Percentiles rank a stretch among this genome's conserved stretches.
phyloP scores from a whole-genome alignment of 495 filamentous ascomycete genomes.

The Lepidopterella palustris region DNA sequence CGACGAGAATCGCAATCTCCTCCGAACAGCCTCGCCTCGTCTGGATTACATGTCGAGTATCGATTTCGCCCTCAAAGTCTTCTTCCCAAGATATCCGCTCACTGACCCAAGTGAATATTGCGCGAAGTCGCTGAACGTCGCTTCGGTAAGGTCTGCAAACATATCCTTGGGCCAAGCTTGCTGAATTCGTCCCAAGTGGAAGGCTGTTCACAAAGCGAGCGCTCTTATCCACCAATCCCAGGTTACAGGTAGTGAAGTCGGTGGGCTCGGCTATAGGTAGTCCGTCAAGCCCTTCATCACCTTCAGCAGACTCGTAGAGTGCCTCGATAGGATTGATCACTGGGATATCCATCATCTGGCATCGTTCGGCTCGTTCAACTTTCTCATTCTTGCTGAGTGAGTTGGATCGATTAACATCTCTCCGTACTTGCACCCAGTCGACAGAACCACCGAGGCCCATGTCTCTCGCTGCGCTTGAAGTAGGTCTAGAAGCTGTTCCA shows the following conservation, averaged over 20 bases:
- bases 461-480: conserved; percentile 48
- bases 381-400: conserved; percentile 84
- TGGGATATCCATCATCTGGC: conserved; percentile 88
- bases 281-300: conserved; percentile 84
- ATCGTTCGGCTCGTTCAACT: conserved; percentile 78
- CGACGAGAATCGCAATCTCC: conserved; percentile 81
- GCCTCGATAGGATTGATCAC: conserved; percentile 84
- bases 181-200: conserved; percentile 81
- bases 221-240: conserved; percentile 88
- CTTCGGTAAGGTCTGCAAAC: conserved; percentile 92
- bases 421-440: conserved; percentile 93
- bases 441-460: conserved; percentile 57
- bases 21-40: conserved; percentile 78
- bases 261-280: conserved; percentile 73
- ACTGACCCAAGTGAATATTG: conserved; percentile 94
- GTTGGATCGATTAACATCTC: conserved; percentile 92
- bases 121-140: conserved; percentile 85
- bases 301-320: conserved; percentile 75
- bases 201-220: conserved; percentile 82
- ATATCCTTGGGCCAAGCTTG: conserved; percentile 81
- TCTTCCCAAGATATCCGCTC: conserved; percentile 98
- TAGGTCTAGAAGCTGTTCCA: conserved; percentile 40
- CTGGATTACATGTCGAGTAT: conserved; percentile 76
- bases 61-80: conserved; percentile 73
- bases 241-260: conserved; percentile 72